Base-by-base conservation (phyloP, 805 yeast genomes). In the Yarrowia sp. region DNA sequence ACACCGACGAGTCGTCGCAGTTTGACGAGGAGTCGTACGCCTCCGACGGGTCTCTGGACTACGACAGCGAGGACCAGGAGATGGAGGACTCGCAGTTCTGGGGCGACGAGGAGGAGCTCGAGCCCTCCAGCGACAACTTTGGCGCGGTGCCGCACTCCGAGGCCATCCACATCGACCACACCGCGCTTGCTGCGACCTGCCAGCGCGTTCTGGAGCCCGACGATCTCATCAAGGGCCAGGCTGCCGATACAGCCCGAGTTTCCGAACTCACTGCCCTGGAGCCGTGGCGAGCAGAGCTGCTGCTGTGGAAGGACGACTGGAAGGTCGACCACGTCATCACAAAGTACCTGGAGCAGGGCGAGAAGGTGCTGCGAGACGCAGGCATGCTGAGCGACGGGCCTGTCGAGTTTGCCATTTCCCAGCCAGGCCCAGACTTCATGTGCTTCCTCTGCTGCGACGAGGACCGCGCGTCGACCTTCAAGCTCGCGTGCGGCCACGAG, bases 401-500 rank as follows among this genome's bases (percentile, higher is more conserved):
- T 65, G 13, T 64, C 67, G 32, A 65, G 56, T 36, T 47, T 61
- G n/a, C 18, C 7, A 16, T 58, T 13, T 12, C 13, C 22, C 63
- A 62, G 41, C 67, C 73, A 0, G 69, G 70, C 3, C 66, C 56
- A 3, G 73, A 69, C 12, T 82, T 78, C 65, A 64, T 71, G 25
- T 90, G 97, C 70, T 68, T 72, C 14, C 84, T 92, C n/a, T 92
- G 97, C 72, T 88, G 90, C 71, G 87, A 86, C 25, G 81, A 80
- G 0, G 76, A 69, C 0, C 64, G 64, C 16, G 69, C 68, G 62
- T 62, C 72, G 63, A 67, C 79, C 44, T 88, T 84, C 67, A 72
- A 79, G 2, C 71, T 90, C 16, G 78, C 78, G 14, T 94, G 98
- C 72, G 80, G 78, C 8, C 97, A 93, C 72, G 77, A 75, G 58